phyloP scores from a whole-genome alignment of 148 eudicot genomes.

The Rhododendron molle region DNA sequence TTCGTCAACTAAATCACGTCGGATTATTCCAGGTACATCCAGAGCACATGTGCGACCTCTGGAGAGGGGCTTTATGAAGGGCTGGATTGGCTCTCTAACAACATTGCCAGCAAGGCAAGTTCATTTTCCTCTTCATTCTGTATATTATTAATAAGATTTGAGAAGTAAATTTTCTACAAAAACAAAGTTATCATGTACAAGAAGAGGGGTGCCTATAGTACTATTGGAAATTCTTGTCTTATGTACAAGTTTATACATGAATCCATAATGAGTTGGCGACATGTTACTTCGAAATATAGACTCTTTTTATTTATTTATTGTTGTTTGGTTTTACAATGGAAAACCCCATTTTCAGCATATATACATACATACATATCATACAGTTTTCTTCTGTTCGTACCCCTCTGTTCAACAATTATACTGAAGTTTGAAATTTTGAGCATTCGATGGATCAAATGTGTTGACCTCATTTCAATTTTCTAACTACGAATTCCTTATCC shows the following conservation, averaged over 20 bases:
- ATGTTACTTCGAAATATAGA: not conserved
- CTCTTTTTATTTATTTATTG: too few relatives aligned
- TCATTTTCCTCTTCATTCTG: not conserved
- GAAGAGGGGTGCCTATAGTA: not conserved
- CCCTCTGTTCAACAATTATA: not conserved
- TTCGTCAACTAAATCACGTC: not conserved
- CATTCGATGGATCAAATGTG: not conserved
- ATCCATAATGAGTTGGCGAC: not conserved
- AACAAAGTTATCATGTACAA: not conserved
- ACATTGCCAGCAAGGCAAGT: slow-evolving; percentile 26
- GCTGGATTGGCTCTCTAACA: slow-evolving; percentile 25
- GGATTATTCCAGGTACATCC: slow-evolving; percentile 13
- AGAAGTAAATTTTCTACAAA: not conserved
- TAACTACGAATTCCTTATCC: not conserved
- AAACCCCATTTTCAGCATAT: not conserved
- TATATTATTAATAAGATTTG: not conserved
- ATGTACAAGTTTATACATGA: not conserved
- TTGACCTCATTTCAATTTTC: not conserved
- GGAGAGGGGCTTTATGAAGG: slow-evolving; percentile 24
- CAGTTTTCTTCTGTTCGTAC: not conserved
- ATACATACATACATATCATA: not conserved
- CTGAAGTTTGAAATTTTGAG: not conserved
- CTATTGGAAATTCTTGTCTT: not conserved
- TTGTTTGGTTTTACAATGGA: not conserved
- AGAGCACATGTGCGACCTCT: slow-evolving; percentile 20